Percentiles rank a stretch among this genome's conserved stretches.
phyloP scores from a whole-genome alignment of 306 rosid genomes.

The Cercis canadensis region DNA sequence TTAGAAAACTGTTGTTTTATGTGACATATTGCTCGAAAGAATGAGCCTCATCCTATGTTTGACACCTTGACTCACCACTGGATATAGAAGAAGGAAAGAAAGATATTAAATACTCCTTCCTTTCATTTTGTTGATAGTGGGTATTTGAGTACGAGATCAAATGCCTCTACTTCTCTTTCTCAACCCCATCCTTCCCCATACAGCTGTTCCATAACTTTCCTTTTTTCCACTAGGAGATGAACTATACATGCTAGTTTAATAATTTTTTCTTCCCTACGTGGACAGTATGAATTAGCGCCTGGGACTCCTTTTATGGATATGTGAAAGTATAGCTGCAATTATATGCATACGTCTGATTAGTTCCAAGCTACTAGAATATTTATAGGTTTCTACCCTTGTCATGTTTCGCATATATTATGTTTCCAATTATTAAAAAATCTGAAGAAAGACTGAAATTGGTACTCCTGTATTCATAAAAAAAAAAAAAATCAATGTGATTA shows the following conservation, averaged over 20 bases:
- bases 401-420: background rate
- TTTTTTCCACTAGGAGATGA: background rate
- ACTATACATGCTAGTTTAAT: slow-evolving; percentile 3
- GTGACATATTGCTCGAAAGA: slow-evolving; percentile 16
- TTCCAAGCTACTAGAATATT: background rate
- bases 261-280: slow-evolving; percentile 1
- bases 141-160: background rate
- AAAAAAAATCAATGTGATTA: background rate
- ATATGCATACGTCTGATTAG: background rate
- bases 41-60: background rate
- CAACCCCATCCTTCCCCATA: background rate
- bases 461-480: background rate
- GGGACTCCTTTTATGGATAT: background rate
- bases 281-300: background rate
- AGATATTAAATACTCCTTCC: background rate
- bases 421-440: slow-evolving; percentile 5
- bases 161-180: background rate
- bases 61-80: background rate
- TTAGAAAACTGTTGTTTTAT: slow-evolving; percentile 6
- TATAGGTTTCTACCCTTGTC: background rate
- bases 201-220: background rate
- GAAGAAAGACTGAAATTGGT: slow-evolving; percentile 5
- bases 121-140: background rate
- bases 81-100: background rate
- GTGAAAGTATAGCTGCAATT: background rate